Conservation (phyloP, 2,329 filamentous ascomycete genomes). For the Grosmannia serpens region DNA sequence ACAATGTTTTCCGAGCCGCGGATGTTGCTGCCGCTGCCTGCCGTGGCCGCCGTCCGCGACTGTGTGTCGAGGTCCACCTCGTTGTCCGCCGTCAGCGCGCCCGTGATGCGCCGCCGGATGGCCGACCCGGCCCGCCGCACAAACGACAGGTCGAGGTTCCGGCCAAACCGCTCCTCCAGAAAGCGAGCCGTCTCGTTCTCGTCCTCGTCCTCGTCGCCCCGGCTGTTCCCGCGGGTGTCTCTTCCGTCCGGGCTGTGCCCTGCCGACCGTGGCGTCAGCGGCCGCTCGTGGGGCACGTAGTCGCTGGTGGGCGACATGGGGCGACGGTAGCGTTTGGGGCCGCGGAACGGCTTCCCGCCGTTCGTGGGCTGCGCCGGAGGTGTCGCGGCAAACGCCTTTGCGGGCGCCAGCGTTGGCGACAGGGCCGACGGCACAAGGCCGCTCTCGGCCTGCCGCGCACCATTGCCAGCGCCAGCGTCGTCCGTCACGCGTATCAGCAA, state of each 20-base stretch:
- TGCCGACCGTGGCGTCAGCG: slow-evolving; percentile 3
- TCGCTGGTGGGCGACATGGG: slow-evolving; percentile 25
- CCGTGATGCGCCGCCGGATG: slow-evolving; percentile 77
- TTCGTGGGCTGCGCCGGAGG: slow-evolving; percentile 14
- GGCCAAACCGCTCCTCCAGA: slow-evolving; percentile 86
- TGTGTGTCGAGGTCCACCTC: slow-evolving; percentile 39
- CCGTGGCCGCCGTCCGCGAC: background rate
- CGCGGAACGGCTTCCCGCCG: slow-evolving; percentile 41
- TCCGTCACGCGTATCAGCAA: slow-evolving; percentile 31
- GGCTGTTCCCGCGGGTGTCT: slow-evolving; percentile 9
- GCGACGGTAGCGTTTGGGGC: slow-evolving; percentile 71
- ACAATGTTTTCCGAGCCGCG: slow-evolving; percentile 54
- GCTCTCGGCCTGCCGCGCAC: background rate
- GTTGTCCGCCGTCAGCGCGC: slow-evolving; percentile 62
- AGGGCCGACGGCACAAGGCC: background rate
- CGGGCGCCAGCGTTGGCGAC: background rate
- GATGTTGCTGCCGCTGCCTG: slow-evolving; percentile 25
- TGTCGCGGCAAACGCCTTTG: slow-evolving; percentile 13
- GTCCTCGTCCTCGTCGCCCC: slow-evolving; percentile 24
- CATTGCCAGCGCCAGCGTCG: background rate
- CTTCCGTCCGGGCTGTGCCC: background rate
- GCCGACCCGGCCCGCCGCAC: slow-evolving; percentile 75
- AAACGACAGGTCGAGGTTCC: slow-evolving; percentile 73
- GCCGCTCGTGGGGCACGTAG: slow-evolving; percentile 1
- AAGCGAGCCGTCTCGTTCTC: slow-evolving; percentile 63